Evolutionary conservation across 2,329 filamentous ascomycete species (phyloP).

Genomic region (Ophiocordyceps australis): DNA sequence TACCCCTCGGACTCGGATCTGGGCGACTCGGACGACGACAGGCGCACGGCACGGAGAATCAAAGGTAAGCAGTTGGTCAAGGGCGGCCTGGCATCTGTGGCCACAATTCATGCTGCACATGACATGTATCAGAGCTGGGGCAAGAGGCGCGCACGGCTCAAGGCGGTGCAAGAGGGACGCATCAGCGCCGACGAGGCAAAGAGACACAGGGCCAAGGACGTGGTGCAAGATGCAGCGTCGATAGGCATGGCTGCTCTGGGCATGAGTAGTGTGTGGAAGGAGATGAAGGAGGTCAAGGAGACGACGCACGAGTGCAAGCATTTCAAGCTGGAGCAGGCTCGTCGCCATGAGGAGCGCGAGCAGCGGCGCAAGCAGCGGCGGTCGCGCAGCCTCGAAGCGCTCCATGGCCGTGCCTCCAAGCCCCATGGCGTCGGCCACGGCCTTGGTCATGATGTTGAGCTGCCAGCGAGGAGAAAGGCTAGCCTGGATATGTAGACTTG

Average conservation of each 20-base stretch:
- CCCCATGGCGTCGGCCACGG: conserved; percentile 13
- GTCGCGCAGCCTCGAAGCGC: too few species aligned
- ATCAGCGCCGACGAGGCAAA: conserved; percentile 30
- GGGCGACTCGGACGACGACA: conserved; percentile 38
- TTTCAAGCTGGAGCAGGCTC: conserved; percentile 28
- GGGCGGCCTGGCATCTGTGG: conserved; percentile 35
- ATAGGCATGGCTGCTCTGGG: conserved; percentile 38
- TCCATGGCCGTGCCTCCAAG: too few species aligned
- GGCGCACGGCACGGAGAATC: conserved; percentile 34
- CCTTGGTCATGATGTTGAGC: too few species aligned
- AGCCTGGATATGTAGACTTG: too few species aligned
- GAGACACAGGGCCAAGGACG: conserved; percentile 36
- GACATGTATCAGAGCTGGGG: conserved; percentile 40
- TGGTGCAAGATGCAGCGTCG: conserved; percentile 39
- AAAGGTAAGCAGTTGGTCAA: conserved; percentile 44
- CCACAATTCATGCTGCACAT: conserved; percentile 41
- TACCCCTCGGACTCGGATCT: conserved; percentile 35
- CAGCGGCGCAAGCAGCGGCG: conserved; percentile 13
- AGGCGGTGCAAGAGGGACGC: conserved; percentile 33
- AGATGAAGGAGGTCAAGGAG: conserved; percentile 36
- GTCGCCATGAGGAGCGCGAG: conserved; percentile 28
- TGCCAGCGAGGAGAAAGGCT: too few species aligned
- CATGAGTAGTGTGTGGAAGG: conserved; percentile 35
- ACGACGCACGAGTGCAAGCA: conserved; percentile 26
- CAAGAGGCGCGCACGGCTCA: conserved; percentile 31